phyloP scores from a whole-genome alignment of 306 rosid genomes.

The Quercus rubra region DNA sequence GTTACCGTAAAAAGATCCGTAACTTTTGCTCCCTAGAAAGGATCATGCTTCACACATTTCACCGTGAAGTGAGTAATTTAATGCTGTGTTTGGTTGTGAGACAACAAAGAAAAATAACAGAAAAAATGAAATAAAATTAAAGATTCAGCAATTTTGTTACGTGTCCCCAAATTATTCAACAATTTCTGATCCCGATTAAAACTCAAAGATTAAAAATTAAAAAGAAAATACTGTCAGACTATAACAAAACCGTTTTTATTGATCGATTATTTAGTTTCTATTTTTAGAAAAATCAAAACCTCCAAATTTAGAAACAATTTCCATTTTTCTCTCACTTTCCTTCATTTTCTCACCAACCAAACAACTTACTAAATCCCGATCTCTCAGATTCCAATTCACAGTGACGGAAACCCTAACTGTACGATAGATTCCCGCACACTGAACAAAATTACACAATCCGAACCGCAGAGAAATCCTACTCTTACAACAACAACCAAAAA shows the following conservation, averaged over 20 bases:
- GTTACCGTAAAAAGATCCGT: not conserved
- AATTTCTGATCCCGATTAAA: not conserved
- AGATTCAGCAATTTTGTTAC: not conserved
- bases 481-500: not conserved
- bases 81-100: not conserved
- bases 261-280: not conserved
- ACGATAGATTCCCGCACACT: not conserved
- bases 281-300: not conserved
- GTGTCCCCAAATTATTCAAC: not conserved
- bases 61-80: not conserved
- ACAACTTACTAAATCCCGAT: constrained; percentile 3
- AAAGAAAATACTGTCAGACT: not conserved
- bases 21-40: not conserved
- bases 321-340: not conserved
- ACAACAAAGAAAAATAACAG: not conserved
- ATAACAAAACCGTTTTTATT: not conserved
- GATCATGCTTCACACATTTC: not conserved
- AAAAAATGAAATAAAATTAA: not conserved
- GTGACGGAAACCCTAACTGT: not conserved
- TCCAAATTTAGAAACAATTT: not conserved
- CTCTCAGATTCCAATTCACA: constrained; percentile 15
- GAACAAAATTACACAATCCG: not conserved
- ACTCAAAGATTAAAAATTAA: not conserved
- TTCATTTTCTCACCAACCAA: constrained; percentile 15
- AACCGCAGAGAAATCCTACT: not conserved